Evolutionary conservation across 169 alveolate species (phyloP).

Genomic region (Babesia bovis): DNA sequence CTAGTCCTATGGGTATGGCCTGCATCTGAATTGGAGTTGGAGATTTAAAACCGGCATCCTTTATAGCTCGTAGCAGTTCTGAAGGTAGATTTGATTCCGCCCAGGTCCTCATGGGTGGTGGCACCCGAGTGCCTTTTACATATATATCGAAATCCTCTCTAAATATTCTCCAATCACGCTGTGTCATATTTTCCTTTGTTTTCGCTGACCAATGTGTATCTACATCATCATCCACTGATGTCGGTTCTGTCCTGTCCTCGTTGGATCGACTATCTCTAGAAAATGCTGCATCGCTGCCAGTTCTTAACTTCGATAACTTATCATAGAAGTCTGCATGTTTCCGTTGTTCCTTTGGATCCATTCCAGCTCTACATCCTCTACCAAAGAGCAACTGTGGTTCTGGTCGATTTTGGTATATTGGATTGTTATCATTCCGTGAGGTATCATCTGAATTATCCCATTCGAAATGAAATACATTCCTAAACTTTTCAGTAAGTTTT

Average conservation of each 20-base stretch:
- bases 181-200: constrained; percentile 85
- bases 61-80: constrained; percentile 78
- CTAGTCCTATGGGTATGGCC: constrained; percentile 92
- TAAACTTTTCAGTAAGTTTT: constrained; percentile 91
- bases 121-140: constrained; percentile 87
- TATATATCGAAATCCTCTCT: constrained; percentile 92
- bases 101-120: constrained; percentile 93
- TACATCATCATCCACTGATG: constrained; percentile 23
- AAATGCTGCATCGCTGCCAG: not conserved
- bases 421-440: constrained; percentile 81
- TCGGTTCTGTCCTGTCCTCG: not conserved
- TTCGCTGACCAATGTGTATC: constrained; percentile 88
- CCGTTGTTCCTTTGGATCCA: constrained; percentile 80
- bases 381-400: constrained; percentile 90
- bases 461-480: constrained; percentile 83
- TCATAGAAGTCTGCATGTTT: constrained; percentile 80
- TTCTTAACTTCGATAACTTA: constrained; percentile 71
- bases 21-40: constrained; percentile 98
- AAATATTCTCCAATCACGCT: constrained; percentile 95
- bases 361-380: constrained; percentile 86
- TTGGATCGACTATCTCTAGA: not conserved
- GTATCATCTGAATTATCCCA: constrained; percentile 90
- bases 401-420: constrained; percentile 84
- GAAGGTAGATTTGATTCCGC: constrained; percentile 80
- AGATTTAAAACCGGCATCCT: constrained; percentile 75